Percentiles rank a stretch among this genome's conserved stretches.
Conservation (phyloP, 768 basidiomycete species). For the Crassisporium funariophilum region DNA sequence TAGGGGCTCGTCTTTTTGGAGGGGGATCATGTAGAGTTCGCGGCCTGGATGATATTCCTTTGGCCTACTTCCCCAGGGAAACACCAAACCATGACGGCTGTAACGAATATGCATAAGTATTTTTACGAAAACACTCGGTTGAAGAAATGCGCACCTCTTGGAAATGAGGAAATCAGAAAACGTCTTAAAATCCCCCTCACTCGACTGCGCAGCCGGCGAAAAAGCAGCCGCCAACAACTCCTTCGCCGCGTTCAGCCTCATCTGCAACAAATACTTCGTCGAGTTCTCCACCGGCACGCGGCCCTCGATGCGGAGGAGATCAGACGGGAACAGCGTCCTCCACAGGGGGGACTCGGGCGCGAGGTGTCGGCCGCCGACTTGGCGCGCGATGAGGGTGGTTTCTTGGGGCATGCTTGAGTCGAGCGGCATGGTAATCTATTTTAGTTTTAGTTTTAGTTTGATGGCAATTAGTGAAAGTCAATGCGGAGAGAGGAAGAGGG, state of each 20-base stretch:
- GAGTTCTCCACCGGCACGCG: constrained; percentile 81
- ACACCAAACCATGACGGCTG: constrained; percentile 85
- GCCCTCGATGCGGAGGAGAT: constrained; percentile 76
- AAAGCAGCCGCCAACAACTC: constrained; percentile 82
- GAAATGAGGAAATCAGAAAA: constrained; percentile 68
- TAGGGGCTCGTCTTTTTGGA: constrained; percentile 62
- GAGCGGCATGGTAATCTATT: constrained; percentile 77
- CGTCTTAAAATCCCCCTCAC: constrained; percentile 56
- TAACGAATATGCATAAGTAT: no score
- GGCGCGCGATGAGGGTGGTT: constrained; percentile 68
- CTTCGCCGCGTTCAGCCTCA: constrained; percentile 72
- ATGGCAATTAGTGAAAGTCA: not conserved
- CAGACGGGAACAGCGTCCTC: constrained; percentile 74
- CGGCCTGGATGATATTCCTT: constrained; percentile 78
- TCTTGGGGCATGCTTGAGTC: constrained; percentile 72
- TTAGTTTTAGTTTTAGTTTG: constrained; percentile 17
- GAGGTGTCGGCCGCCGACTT: constrained; percentile 74
- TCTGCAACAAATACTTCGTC: constrained; percentile 76
- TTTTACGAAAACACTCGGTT: not conserved
- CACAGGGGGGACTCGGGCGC: constrained; percentile 63
- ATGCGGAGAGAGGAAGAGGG: constrained; percentile 2
- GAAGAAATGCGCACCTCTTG: constrained; percentile 56
- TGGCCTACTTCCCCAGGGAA: constrained; percentile 80
- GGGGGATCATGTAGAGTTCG: constrained; percentile 85
- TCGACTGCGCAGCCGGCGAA: constrained; percentile 48